Evolutionary conservation across 257 asterid genomes (phyloP).

Genomic region (Primulina tabacum): DNA sequence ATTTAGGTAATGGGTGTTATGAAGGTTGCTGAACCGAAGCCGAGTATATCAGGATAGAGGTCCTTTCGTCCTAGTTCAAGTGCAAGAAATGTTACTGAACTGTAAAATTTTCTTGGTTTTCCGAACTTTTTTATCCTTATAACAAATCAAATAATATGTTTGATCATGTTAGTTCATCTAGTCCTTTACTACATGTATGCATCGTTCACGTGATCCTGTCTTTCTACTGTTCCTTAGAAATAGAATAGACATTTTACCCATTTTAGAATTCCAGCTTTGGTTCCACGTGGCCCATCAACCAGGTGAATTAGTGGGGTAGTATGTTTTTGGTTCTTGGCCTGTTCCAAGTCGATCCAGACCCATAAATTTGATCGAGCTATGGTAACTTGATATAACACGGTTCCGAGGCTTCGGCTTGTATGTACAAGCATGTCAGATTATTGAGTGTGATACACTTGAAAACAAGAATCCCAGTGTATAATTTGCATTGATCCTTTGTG

Average conservation of each 20-base stretch:
- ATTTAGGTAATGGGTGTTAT: too few relatives aligned
- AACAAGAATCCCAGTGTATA: neutral
- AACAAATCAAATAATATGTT: neutral
- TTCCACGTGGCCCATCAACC: neutral
- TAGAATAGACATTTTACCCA: neutral
- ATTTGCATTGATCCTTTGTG: neutral
- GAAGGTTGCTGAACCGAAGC: too few relatives aligned
- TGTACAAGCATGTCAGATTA: too few relatives aligned
- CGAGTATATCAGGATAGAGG: constrained; percentile 77
- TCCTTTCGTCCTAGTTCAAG: constrained; percentile 76
- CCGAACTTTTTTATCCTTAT: neutral
- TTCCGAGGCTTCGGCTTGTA: neutral
- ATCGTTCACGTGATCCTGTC: neutral
- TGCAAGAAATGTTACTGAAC: constrained; percentile 73
- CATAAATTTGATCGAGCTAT: neutral
- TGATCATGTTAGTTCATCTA: neutral
- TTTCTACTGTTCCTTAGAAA: neutral
- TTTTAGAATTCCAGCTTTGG: neutral
- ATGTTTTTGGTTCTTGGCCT: neutral
- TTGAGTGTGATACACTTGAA: neutral
- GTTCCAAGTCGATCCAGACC: neutral
- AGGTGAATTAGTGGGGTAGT: neutral
- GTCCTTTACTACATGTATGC: neutral
- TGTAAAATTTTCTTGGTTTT: constrained; percentile 37
- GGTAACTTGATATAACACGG: neutral